A percentile compares a stretch with the other conserved stretches of the same genome.
phyloP scores from a whole-genome alignment of 768 basidiomycete genomes.

The Russula sp. region DNA sequence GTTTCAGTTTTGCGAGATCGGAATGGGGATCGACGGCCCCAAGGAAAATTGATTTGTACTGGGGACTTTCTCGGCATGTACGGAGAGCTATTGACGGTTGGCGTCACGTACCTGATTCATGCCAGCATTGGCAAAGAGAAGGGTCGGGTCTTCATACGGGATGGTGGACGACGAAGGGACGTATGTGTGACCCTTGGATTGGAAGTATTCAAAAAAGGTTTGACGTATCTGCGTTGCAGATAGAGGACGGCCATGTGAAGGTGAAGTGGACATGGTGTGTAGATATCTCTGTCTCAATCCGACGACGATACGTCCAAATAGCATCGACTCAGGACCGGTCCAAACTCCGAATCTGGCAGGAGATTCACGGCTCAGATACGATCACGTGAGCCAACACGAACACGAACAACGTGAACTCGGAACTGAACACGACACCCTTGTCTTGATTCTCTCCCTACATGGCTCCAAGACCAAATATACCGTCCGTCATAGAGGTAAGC shows the following conservation, averaged over 20 bases:
- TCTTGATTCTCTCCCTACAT: slow-evolving; percentile 9
- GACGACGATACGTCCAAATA: slow-evolving; percentile 9
- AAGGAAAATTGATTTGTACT: slow-evolving; percentile 98
- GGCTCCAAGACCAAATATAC: slow-evolving; percentile 27
- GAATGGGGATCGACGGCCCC: slow-evolving; percentile 96
- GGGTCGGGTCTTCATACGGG: slow-evolving; percentile 95
- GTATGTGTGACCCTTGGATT: slow-evolving; percentile 74
- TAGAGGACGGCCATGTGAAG: background rate
- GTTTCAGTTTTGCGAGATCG: slow-evolving; percentile 82
- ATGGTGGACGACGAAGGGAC: slow-evolving; percentile 90
- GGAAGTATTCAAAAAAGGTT: slow-evolving; percentile 90
- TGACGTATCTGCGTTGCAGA: slow-evolving; percentile 72
- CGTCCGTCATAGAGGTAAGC: slow-evolving; percentile 16
- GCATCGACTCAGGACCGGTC: slow-evolving; percentile 4
- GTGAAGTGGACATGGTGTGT: slow-evolving; percentile 22
- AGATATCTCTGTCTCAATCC: slow-evolving; percentile 16
- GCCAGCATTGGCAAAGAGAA: slow-evolving; percentile 97
- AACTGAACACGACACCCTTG: background rate
- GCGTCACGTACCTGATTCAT: slow-evolving; percentile 75
- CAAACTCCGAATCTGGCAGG: background rate
- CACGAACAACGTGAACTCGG: too few species aligned
- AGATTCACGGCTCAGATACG: too few species aligned
- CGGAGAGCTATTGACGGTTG: too few species aligned
- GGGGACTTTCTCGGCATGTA: slow-evolving; percentile 27
- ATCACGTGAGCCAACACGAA: slow-evolving; percentile 29